A percentile compares a stretch with the other conserved stretches of the same genome.
Evolutionary conservation across 805 yeast species (phyloP).

Genomic region (Cyberlindnera euphorbiae): DNA sequence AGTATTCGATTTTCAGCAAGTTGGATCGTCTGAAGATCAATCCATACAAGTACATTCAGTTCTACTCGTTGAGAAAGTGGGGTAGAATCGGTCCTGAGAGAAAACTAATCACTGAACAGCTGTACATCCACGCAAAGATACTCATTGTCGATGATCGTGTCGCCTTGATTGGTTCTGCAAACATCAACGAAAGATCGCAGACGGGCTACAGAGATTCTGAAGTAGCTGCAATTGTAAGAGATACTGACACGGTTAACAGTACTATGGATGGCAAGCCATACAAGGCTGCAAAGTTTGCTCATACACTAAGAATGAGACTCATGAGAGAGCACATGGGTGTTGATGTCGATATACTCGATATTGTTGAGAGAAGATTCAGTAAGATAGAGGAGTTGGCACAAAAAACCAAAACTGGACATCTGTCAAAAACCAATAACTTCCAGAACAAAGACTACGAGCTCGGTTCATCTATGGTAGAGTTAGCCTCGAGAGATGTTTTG

Average conservation of each 20-base stretch:
- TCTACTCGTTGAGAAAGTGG: constrained; percentile 93
- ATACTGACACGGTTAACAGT: constrained; percentile 60
- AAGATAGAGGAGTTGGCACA: constrained; percentile 34
- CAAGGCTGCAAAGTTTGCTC: constrained; percentile 83
- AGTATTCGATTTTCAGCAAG: constrained; percentile 80
- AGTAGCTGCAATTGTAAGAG: constrained; percentile 84
- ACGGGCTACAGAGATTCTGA: constrained; percentile 93
- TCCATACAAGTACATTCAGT: constrained; percentile 88
- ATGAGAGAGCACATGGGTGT: constrained; percentile 98
- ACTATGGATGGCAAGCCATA: constrained; percentile 80
- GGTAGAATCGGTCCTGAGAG: constrained; percentile 79
- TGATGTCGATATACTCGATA: constrained; percentile 79
- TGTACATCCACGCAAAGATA: constrained; percentile 89
- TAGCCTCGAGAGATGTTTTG: constrained; percentile 67
- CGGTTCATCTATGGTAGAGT: constrained; percentile 67
- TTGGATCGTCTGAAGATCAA: constrained; percentile 73
- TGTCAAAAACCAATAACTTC: constrained; percentile 41
- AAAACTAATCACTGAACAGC: constrained; percentile 78
- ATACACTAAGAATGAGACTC: constrained; percentile 78
- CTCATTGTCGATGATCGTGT: constrained; percentile 90
- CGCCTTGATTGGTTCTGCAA: constrained; percentile 96
- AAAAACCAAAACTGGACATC: constrained; percentile 19
- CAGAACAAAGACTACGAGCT: constrained; percentile 28
- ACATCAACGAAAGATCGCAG: constrained; percentile 95
- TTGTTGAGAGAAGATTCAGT: constrained; percentile 69